phyloP scores from a whole-genome alignment of 129 eudicot genomes.

The Flaveria bidentis region DNA sequence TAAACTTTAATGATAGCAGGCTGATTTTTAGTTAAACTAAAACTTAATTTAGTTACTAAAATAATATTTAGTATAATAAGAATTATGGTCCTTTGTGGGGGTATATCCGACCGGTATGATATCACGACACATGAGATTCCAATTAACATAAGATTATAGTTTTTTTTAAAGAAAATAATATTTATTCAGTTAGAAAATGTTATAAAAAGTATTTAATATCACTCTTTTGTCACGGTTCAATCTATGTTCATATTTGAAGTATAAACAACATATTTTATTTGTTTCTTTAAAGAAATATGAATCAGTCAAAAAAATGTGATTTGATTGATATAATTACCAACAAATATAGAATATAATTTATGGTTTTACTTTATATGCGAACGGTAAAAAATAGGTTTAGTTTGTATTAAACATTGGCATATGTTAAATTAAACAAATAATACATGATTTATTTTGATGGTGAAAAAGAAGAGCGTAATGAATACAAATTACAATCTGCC shows the following conservation, averaged over 20 bases:
- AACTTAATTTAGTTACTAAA: background rate
- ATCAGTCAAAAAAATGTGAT: background rate
- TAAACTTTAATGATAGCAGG: constrained; percentile 13
- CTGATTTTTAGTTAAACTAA: constrained; percentile 2
- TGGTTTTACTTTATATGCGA: background rate
- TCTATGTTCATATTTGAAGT: background rate
- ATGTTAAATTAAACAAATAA: background rate
- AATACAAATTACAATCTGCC: too few relatives aligned
- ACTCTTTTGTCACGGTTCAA: background rate
- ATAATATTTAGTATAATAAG: constrained; percentile 15
- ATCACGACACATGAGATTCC: constrained; percentile 45
- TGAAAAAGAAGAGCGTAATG: too few relatives aligned
- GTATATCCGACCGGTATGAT: constrained; percentile 34
- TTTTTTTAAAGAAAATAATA: background rate
- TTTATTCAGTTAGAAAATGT: constrained; percentile 4
- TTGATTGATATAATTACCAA: constrained; percentile 22
- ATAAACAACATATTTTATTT: background rate
- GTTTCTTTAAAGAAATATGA: background rate
- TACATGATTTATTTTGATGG: too few relatives aligned
- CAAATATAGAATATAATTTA: constrained; percentile 8
- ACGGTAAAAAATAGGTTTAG: too few relatives aligned
- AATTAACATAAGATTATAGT: background rate
- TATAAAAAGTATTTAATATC: background rate
- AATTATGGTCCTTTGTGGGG: constrained; percentile 31
- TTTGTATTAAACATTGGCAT: too few relatives aligned